Evolutionary conservation across 1,139 yeast genomes (phyloP), one percentile per base, ranked within the genome.

Genomic region (Yamadazyma aaseri): DNA sequence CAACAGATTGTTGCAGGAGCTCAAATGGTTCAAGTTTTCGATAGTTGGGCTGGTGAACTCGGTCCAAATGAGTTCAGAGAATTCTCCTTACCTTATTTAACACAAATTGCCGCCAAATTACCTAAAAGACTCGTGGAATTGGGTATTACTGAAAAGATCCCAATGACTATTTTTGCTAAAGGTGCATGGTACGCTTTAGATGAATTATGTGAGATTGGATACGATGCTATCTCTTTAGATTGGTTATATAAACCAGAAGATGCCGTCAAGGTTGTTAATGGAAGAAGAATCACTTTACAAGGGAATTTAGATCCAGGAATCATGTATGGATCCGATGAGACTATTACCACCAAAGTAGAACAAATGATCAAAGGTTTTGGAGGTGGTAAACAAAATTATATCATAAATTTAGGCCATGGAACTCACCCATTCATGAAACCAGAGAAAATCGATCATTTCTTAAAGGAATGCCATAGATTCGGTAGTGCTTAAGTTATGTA

Each of bases 141-240:
- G 40, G 95, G 92, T 2, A 60, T 85, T 35, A 58, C 53, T 6
- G 94, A 86, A 45, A 64, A 74, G 26, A 80, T 94, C 28, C 98
- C 98, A 26, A 65, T 92, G 55, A 86, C 96, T 0, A 81, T 89
- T 4, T 92, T 92, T 55, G 92, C 97, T 22, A 92, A 90, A 65
- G 96, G 96, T 32, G 95, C 98, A 0, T 92, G 97, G 97, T 92
- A 89, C 53, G 97, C 97, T 4, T 69, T 92, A 38, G 94, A 92
- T 50, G 84, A 81, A 37, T 70, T 92, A 44, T 85, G 96, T 54
- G 79, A 78, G 28, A 65, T 86, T n/a, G 95, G 94, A 6, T 94
- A 87, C 62, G 81, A 90, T 53, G 77, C 79, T 17, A 89, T 92
- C 13, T 89, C 97, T 2, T 73, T 92, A 38, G 98, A 92, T 60